A percentile compares a stretch with the other conserved stretches of the same genome.
Conservation (phyloP, 2,329 filamentous ascomycete species). For the Calonectria crousiana region DNA sequence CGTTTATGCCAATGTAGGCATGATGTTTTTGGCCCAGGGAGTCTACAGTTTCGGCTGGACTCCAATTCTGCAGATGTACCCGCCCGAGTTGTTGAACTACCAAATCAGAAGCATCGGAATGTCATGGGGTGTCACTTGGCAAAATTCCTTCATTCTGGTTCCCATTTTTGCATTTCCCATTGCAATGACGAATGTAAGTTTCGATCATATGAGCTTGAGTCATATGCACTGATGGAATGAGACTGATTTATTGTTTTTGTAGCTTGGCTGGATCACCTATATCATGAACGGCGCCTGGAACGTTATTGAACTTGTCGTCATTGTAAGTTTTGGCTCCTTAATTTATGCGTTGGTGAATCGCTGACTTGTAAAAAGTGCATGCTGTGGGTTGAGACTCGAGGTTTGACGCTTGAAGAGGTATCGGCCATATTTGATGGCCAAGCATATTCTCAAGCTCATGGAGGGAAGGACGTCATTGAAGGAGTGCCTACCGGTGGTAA, state of each 20-base stretch:
- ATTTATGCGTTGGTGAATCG: background rate
- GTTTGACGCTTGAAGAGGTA: background rate
- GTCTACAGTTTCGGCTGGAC: background rate
- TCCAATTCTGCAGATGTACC: background rate
- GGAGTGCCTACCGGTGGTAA: background rate
- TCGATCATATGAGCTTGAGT: background rate
- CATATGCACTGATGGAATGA: background rate
- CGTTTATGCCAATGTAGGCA: background rate
- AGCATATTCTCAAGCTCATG: background rate
- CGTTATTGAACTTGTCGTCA: background rate
- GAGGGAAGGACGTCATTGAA: background rate
- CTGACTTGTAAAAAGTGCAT: background rate
- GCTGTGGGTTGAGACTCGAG: background rate
- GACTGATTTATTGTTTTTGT: background rate
- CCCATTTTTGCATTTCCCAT: background rate
- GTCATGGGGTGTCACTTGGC: conserved; percentile 14
- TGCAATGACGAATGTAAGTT: background rate
- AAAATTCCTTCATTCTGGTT: background rate
- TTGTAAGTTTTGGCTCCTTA: background rate
- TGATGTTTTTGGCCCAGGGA: background rate
- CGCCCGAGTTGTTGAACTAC: conserved; percentile 8
- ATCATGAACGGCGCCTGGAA: background rate
- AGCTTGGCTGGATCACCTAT: background rate
- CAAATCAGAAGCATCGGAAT: conserved; percentile 15
- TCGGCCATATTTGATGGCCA: background rate